Percentiles rank a stretch among this genome's conserved stretches.
These are phyloP conservation scores for Tetraselmis chui DNA, from an alignment of 139 green algal genomes.

Conservation along the genomic window DNA sequence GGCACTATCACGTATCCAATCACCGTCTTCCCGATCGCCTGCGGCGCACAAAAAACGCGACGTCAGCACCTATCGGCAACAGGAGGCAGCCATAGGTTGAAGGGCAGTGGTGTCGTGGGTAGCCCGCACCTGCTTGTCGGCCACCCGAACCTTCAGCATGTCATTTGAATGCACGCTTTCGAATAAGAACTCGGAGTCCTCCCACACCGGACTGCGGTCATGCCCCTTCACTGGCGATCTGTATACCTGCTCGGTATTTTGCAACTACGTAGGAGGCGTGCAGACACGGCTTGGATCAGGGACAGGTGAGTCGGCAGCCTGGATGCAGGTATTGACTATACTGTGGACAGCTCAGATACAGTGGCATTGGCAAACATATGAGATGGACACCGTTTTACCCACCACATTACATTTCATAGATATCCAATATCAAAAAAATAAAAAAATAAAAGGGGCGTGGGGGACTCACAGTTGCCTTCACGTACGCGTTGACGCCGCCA, in stretches of 20 bases:
- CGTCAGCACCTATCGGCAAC: neutral
- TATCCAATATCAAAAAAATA: too few relatives aligned
- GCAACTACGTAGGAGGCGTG: neutral
- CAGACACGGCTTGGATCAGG: too few relatives aligned
- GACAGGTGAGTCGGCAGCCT: neutral
- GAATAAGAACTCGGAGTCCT: neutral
- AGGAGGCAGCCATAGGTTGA: too few relatives aligned
- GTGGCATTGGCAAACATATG: neutral
- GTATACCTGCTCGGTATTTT: neutral
- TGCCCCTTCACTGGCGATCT: neutral
- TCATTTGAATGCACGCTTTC: neutral
- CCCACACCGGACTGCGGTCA: neutral
- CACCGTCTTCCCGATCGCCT: neutral
- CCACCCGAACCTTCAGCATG: neutral
- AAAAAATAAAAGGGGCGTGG: too few relatives aligned
- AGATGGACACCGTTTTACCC: too few relatives aligned
- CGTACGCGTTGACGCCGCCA: neutral
- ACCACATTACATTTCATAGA: too few relatives aligned
- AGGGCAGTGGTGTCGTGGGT: neutral
- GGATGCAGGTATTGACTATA: neutral
- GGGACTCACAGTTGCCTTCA: neutral
- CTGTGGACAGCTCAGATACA: neutral
- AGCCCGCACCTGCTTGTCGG: neutral
- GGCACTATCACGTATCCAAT: neutral
- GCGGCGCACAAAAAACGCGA: neutral